Evolutionary conservation across 2,329 filamentous ascomycete genomes (phyloP), one percentile per base, ranked within the genome.

Genomic region (Calonectria pteridis): DNA sequence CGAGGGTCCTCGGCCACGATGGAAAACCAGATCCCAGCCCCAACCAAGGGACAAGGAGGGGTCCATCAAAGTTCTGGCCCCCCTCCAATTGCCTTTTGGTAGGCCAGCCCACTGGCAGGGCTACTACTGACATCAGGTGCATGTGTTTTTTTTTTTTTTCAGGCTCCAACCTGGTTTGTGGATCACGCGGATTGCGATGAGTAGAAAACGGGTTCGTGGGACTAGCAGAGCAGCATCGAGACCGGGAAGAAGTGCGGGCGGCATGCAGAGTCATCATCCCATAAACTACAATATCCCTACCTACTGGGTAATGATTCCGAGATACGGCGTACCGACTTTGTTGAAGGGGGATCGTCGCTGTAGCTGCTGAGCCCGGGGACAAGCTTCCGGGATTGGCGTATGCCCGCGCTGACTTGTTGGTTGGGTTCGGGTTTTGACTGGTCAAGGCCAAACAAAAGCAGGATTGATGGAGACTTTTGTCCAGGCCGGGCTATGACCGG

Each of bases 301-400:
- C 6, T 23, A 62, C 55, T 26, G 23, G 59, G 37, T 37, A 49
- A 64, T 64, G 20, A 63, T 55, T 55, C 50, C 40, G 59, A 65
- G 59, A 69, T 31, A 72, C 29, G 28, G 29, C 64, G 66, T 62
- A 37, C 37, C 31, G 31, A 49, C 13, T 43, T 50, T 73, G 46
- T 43, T 31, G 55, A 29, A 40, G n/a, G 46, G 67, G 31, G 71
- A 73, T 73, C 71, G 58, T 33, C 71, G 50, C 71, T 66, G 66
- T 35, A 73, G 58, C 40, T 66, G 43, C 55, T 51, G 29, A 55
- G 64, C 46, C 33, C 46, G 64, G 43, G 35, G 29, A 58, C 66
- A 73, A 43, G 58, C 37, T 65, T 69, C 71, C 59, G 66, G 71
- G 71, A 58, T 66, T 73, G 71, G 71, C 50, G 58, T 33, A 29